Evolutionary conservation across 176 grass and related monocot species (phyloP).

Genomic region (Melocanna baccifera): DNA sequence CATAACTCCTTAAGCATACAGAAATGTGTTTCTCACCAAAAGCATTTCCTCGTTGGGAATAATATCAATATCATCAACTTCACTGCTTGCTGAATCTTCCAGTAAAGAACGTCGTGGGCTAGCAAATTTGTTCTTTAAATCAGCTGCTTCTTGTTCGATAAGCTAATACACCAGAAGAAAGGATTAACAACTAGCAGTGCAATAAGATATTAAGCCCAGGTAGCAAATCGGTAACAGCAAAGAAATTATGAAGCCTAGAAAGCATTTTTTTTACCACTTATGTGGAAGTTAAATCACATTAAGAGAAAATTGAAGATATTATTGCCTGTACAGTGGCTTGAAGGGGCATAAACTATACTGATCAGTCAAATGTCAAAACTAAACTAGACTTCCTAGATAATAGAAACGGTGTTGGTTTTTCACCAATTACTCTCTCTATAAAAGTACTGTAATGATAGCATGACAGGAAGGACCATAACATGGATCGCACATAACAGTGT

Average conservation of each 20-base stretch:
- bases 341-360: not conserved
- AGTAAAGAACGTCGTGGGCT: conserved; percentile 69
- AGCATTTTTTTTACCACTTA: not conserved
- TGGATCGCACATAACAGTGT: not conserved
- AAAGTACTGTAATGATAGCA: conserved; percentile 1
- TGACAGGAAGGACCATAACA: conserved; percentile 6
- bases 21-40: conserved; percentile 52
- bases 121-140: conserved; percentile 86
- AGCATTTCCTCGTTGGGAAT: conserved; percentile 98
- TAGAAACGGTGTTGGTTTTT: not conserved
- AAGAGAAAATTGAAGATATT: not conserved
- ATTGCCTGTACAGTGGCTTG: not conserved
- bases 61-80: conserved; percentile 92
- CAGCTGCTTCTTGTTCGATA: conserved; percentile 82
- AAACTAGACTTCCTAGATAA: conserved; percentile 16
- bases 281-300: not conserved
- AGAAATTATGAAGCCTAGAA: too few species aligned
- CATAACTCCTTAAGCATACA: not conserved
- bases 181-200: conserved; percentile 11
- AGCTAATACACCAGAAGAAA: conserved; percentile 54
- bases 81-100: conserved; percentile 60
- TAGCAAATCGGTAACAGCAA: not conserved
- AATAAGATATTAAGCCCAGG: conserved; percentile 6
- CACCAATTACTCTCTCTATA: not conserved
- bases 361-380: not conserved